Evolutionary conservation across 305 asterid species (phyloP).

Genomic region (Fraxinus sp.): DNA sequence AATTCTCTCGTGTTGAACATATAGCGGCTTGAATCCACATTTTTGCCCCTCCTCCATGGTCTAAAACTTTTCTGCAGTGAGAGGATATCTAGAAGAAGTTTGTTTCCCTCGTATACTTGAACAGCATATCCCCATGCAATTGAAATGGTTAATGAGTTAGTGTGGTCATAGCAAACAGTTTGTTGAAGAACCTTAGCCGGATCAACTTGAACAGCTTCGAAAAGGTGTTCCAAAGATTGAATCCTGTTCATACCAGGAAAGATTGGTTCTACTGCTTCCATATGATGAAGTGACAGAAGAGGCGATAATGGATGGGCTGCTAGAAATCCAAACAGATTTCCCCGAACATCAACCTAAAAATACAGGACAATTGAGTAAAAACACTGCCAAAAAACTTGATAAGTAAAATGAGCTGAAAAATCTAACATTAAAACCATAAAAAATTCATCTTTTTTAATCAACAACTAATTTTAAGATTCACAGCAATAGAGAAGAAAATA

Average conservation of each 20-base stretch:
- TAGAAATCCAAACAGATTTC: constrained; percentile 67
- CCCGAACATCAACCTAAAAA: constrained; percentile 71
- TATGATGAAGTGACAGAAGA: constrained; percentile 72
- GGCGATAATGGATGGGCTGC: constrained; percentile 76
- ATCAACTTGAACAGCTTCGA: constrained; percentile 52
- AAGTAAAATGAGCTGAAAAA: not conserved
- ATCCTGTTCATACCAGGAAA: constrained; percentile 61
- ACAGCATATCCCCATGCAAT: constrained; percentile 85
- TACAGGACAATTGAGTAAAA: not conserved
- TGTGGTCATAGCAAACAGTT: constrained; percentile 62
- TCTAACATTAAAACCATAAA: constrained; percentile 6
- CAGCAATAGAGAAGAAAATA: not conserved
- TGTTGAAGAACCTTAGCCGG: constrained; percentile 72
- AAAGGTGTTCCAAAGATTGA: constrained; percentile 56
- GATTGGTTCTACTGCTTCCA: constrained; percentile 73
- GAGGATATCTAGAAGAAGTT: constrained; percentile 65
- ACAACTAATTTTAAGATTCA: not conserved
- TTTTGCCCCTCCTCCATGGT: constrained; percentile 73
- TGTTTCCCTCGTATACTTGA: constrained; percentile 63
- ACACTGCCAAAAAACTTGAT: constrained; percentile 4
- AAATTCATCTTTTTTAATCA: not conserved
- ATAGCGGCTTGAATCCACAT: constrained; percentile 44
- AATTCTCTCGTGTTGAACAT: constrained; percentile 64
- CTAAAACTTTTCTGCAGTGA: constrained; percentile 56
- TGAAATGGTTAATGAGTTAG: constrained; percentile 57